Conservation (phyloP, 139 green algal genomes). For the Volvox reticuliferus region DNA sequence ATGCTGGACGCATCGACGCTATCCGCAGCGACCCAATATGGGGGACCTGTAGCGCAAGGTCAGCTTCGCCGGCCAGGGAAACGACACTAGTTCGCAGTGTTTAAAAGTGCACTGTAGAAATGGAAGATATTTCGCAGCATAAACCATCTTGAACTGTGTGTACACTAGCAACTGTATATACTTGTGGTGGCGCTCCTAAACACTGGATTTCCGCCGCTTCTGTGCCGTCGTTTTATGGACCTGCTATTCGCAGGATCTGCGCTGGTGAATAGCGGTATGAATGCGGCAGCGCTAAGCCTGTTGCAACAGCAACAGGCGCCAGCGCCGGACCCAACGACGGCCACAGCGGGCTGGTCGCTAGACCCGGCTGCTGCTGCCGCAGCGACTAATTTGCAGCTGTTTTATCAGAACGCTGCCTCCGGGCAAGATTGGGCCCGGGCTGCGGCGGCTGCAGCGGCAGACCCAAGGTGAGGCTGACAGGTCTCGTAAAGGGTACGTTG, state of each 20-base stretch:
- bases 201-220: too few relatives aligned
- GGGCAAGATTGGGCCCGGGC: slow-evolving; percentile 19
- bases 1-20: slow-evolving; percentile 36
- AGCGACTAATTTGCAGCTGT: slow-evolving; percentile 9
- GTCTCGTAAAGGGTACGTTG: too few relatives aligned
- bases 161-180: too few relatives aligned
- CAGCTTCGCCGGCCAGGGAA: not conserved
- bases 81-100: too few relatives aligned
- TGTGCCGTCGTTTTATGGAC: not conserved
- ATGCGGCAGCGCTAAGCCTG: slow-evolving; percentile 17
- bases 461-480: slow-evolving; percentile 8
- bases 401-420: slow-evolving; percentile 37
- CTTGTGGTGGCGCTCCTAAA: too few relatives aligned
- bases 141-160: too few relatives aligned
- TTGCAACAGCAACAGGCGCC: slow-evolving; percentile 44
- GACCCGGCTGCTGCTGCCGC: slow-evolving; percentile 29
- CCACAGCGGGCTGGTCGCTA: not conserved
- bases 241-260: not conserved
- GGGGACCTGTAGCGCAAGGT: not conserved
- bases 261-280: slow-evolving; percentile 33
- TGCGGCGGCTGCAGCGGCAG: slow-evolving; percentile 4
- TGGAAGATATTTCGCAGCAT: too few relatives aligned
- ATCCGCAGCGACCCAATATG: slow-evolving; percentile 5
- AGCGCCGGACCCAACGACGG: not conserved
- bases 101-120: not conserved